phyloP scores from a whole-genome alignment of 106 monocot species.

The Triglochin maritima region DNA sequence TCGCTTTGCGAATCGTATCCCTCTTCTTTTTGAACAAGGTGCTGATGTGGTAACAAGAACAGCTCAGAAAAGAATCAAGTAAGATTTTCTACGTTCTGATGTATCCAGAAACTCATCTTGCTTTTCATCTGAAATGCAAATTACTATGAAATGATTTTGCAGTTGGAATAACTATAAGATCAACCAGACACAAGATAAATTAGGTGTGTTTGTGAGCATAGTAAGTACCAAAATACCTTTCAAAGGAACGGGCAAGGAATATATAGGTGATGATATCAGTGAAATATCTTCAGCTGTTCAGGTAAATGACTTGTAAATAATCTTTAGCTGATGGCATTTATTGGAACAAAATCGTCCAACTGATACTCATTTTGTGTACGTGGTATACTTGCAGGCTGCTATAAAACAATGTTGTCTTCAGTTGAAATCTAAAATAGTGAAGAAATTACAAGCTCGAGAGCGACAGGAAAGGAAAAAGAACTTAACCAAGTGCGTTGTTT shows the following conservation, averaged over 20 bases:
- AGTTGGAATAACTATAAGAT: slow-evolving; percentile 99
- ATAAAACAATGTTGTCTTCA: slow-evolving; percentile 93
- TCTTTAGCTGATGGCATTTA: background rate
- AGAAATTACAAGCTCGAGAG: slow-evolving; percentile 91
- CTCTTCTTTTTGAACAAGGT: slow-evolving; percentile 98
- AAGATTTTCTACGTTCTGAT: slow-evolving; percentile 13
- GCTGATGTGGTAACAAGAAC: slow-evolving; percentile 96
- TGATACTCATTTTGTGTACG: background rate
- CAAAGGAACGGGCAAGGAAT: slow-evolving; percentile 98
- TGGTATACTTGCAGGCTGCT: slow-evolving; percentile 44
- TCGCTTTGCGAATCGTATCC: slow-evolving; percentile 93
- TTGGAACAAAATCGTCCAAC: no score
- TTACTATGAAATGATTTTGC: background rate
- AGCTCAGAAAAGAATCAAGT: slow-evolving; percentile 87
- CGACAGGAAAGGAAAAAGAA: slow-evolving; percentile 86
- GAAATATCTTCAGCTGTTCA: slow-evolving; percentile 93
- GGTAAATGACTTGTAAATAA: slow-evolving; percentile 17
- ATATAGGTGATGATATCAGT: slow-evolving; percentile 96
- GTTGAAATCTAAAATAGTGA: slow-evolving; percentile 90
- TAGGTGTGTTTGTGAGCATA: slow-evolving; percentile 97
- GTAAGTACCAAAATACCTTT: slow-evolving; percentile 99
- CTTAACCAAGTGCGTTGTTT: slow-evolving; percentile 45
- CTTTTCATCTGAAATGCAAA: no score
- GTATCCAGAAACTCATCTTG: no score
- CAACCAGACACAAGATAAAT: slow-evolving; percentile 91